phyloP scores from a whole-genome alignment of 331 rosid species.

The Cydonia oblonga region DNA sequence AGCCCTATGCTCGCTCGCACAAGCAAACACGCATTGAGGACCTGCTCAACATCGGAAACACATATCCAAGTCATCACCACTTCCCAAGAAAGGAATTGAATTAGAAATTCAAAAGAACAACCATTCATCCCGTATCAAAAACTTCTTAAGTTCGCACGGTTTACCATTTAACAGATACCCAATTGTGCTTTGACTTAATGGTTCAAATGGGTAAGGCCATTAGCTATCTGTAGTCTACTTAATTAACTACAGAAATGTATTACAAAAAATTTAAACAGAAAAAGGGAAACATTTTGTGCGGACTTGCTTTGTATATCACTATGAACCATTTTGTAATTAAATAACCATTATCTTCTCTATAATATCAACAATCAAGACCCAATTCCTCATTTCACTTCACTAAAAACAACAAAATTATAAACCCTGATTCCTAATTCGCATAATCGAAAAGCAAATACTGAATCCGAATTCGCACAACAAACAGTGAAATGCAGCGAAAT shows the following conservation, averaged over 20 bases:
- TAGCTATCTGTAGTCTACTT: not conserved
- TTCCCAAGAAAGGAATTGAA: not conserved
- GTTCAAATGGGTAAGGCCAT: not conserved
- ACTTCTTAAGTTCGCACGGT: not conserved
- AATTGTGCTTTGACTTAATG: not conserved
- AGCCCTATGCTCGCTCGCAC: conserved; percentile 53
- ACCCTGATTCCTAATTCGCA: not conserved
- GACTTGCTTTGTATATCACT: not conserved
- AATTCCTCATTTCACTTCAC: not conserved
- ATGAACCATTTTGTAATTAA: not conserved
- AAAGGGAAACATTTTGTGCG: not conserved
- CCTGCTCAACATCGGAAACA: conserved; percentile 41
- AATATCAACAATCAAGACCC: too few species aligned
- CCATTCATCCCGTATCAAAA: not conserved
- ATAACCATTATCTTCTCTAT: not conserved
- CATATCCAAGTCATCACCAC: conserved; percentile 4
- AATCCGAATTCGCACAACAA: not conserved
- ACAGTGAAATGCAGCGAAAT: not conserved
- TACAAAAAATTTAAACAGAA: not conserved
- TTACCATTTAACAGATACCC: not conserved
- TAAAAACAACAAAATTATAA: not conserved
- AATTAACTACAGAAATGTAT: not conserved
- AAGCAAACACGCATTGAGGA: conserved; percentile 76
- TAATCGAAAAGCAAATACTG: not conserved
- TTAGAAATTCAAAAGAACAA: not conserved